Conservation (phyloP, 805 yeast species). For the Zygosaccharomyces siamensis region DNA sequence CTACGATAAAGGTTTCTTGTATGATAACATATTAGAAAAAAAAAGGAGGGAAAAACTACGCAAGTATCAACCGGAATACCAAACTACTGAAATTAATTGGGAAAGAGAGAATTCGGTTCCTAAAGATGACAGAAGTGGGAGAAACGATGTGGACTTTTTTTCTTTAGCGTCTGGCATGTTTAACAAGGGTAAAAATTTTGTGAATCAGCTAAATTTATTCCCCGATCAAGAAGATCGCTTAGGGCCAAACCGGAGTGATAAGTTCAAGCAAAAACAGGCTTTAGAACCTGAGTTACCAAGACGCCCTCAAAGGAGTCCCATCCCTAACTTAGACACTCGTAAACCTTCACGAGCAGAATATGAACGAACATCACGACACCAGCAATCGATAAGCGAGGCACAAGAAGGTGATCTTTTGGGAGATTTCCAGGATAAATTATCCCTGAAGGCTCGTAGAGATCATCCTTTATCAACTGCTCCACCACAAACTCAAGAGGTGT, state of each 20-base stretch:
- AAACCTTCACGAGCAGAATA: not conserved
- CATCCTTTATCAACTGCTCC: constrained; percentile 2
- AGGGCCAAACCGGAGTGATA: not conserved
- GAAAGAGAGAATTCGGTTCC: not conserved
- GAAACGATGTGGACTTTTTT: constrained; percentile 13
- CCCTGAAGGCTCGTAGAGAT: not conserved
- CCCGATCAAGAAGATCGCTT: constrained; percentile 19
- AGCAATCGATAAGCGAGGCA: not conserved
- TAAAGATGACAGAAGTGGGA: constrained; percentile 6
- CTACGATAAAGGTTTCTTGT: constrained; percentile 25
- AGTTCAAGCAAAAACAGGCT: not conserved
- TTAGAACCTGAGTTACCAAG: not conserved
- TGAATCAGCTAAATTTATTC: constrained; percentile 24
- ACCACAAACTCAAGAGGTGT: constrained; percentile 3
- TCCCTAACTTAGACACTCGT: not conserved
- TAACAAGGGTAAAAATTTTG: constrained; percentile 31
- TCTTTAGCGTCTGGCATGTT: constrained; percentile 29
- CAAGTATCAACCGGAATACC: not conserved
- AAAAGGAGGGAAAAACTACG: constrained; percentile 1
- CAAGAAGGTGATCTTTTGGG: constrained; percentile 12
- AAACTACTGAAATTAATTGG: not conserved
- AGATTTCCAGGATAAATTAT: constrained; percentile 9
- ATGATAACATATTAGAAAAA: constrained; percentile 19
- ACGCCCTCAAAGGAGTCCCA: not conserved
- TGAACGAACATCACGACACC: not conserved